Evolutionary conservation across 805 yeast species (phyloP), one percentile per base, ranked within the genome.

Genomic region (Yamadazyma paraphyllophila): DNA sequence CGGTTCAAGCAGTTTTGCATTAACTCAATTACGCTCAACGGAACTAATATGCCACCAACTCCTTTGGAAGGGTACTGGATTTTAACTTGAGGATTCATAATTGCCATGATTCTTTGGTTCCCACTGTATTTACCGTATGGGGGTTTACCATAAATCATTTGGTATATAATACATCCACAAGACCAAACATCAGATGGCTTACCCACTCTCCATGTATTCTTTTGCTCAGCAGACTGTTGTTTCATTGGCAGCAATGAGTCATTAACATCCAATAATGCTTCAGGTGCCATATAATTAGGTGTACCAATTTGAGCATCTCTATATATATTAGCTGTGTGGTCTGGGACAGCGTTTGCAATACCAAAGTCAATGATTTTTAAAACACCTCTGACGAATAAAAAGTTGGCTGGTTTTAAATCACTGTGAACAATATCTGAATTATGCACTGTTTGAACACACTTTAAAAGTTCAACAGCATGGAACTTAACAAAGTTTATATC

Each of bases 211-310:
- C 84, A 68, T 31, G 80, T 66, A 46, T 55, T 60, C 40, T 55
- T 59, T 3, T 44, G 50, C 8, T 41, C 45, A 15, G 50, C 47
- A n/a, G 36, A 17, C 12, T 34, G 33, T 17, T 36, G 35, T 33
- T 41, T 37, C 32, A 59, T 35, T 1, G 62, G 67, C 45, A 58
- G 62, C 33, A 60, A 57, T 5, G 60, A 47, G 27, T 66, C 70
- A 42, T 63, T 71, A 6, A 67, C 80, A 62, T 85, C 95, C 37
- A 85, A 74, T 48, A 92, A 67, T 0, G 97, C 88, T 63, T 92
- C 99, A 0, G 99, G 99, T 0, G 99, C 97, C 98, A 92, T 94
- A 62, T 92, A 94, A 61, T 87, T 89, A 1, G 97, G 96, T 0
- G 99, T 92, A 4, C 99, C 99, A 43, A 90, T 85, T 61, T 89